These are phyloP conservation scores for Apiospora phragmitis DNA, from an alignment of 2,329 filamentous ascomycete species.

Conservation along the genomic window DNA sequence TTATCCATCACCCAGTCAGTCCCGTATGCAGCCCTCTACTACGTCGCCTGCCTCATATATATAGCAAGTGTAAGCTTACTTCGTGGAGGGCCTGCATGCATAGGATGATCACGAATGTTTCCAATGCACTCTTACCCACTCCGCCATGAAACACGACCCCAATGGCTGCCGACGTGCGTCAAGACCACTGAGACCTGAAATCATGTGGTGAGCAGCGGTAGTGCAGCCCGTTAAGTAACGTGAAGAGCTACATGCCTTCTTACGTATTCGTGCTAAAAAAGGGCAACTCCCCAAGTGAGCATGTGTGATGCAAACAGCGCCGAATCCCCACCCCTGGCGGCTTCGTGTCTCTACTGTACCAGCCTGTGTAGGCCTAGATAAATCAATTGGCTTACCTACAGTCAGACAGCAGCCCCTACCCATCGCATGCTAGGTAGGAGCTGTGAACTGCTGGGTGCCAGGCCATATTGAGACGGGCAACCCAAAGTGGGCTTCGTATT, in stretches of 20 bases:
- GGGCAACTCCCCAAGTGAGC: neutral
- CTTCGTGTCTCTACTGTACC: neutral
- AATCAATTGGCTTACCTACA: neutral
- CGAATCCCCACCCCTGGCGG: constrained; percentile 1
- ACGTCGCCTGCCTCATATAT: neutral
- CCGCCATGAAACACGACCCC: neutral
- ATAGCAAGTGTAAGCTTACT: neutral
- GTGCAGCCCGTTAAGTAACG: neutral
- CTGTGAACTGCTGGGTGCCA: neutral
- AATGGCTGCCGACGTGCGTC: neutral
- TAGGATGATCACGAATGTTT: neutral
- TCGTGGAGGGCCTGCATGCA: neutral
- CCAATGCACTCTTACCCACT: neutral
- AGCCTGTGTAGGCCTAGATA: neutral
- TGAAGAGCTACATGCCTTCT: neutral
- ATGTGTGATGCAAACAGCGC: constrained; percentile 6
- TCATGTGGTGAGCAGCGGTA: neutral
- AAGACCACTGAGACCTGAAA: constrained; percentile 5
- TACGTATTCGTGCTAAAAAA: constrained; percentile 4
- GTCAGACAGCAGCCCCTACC: neutral
- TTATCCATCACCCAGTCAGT: neutral
- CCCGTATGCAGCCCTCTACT: neutral
- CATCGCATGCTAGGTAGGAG: neutral
- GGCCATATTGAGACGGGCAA: neutral
- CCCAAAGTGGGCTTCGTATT: neutral